Evolutionary conservation across 176 grass and related monocot genomes (phyloP).

Genomic region (Eleusine indica): DNA sequence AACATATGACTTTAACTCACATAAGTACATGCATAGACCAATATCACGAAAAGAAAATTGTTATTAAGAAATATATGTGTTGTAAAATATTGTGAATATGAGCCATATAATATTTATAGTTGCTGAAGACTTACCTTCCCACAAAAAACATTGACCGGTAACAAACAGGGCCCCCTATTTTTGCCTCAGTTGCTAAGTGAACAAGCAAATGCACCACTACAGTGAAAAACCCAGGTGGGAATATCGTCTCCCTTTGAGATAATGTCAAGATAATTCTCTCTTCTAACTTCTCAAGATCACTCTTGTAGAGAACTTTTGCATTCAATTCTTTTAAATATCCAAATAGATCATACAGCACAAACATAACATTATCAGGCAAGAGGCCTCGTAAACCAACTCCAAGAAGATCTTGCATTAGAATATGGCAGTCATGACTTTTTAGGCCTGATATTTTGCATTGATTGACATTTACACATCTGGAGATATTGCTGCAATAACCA

Average conservation of each 20-base stretch:
- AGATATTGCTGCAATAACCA: not conserved
- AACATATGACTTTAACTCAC: slow-evolving; percentile 27
- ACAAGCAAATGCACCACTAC: not conserved
- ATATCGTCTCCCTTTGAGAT: not conserved
- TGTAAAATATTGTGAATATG: not conserved
- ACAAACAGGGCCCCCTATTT: not conserved
- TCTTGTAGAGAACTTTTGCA: not conserved
- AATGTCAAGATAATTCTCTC: not conserved
- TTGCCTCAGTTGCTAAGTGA: not conserved
- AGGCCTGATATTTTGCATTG: not conserved
- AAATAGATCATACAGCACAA: not conserved
- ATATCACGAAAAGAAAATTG: not conserved
- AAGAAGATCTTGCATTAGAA: not conserved
- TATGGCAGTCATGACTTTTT: not conserved
- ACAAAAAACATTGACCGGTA: not conserved
- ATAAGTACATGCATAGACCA: slow-evolving; percentile 6
- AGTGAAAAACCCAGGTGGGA: not conserved
- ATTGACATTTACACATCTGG: not conserved
- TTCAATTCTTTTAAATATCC: not conserved
- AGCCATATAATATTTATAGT: not conserved
- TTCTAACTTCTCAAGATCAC: not conserved
- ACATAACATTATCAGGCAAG: not conserved
- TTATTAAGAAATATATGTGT: not conserved
- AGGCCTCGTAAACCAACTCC: not conserved
- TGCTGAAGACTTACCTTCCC: not conserved